A percentile compares a stretch with the other conserved stretches of the same genome.
Conservation (phyloP, 2,329 filamentous ascomycete species). For the Arthrobotrys pseudoclavata region DNA sequence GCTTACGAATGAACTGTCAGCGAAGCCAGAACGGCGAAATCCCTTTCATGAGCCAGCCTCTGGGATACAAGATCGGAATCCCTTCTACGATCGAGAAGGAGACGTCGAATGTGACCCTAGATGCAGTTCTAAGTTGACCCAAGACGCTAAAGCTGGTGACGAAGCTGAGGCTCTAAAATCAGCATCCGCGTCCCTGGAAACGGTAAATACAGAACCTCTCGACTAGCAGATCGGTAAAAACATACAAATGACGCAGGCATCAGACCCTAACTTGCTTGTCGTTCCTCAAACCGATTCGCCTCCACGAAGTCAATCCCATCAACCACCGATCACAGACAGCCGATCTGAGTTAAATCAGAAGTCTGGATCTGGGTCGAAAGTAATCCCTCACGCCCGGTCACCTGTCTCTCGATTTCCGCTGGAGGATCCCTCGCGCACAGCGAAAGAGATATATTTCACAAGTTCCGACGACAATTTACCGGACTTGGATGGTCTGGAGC, state of each 20-base stretch:
- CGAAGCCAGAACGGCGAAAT: conserved; percentile 16
- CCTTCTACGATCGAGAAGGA: neutral
- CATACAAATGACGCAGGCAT: neutral
- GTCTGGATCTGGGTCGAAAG: neutral
- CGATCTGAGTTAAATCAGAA: neutral
- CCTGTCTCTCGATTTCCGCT: neutral
- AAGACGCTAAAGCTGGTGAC: neutral
- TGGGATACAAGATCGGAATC: neutral
- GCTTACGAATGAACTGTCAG: conserved; percentile 41
- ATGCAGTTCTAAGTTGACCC: neutral
- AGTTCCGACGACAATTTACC: neutral
- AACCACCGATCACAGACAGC: neutral
- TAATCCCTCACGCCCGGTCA: conserved; percentile 3
- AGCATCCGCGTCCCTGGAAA: neutral
- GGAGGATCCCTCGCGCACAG: neutral
- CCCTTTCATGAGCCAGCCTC: conserved; percentile 4
- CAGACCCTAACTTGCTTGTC: neutral
- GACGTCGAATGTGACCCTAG: neutral
- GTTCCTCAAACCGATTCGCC: neutral
- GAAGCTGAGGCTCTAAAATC: neutral
- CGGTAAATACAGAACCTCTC: neutral
- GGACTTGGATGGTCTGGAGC: neutral
- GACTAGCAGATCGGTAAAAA: neutral
- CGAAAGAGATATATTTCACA: neutral
- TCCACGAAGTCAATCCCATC: neutral